Percentiles rank a stretch among this genome's conserved stretches.
Conservation (phyloP, 768 basidiomycete species). For the Amanita molliuscula region DNA sequence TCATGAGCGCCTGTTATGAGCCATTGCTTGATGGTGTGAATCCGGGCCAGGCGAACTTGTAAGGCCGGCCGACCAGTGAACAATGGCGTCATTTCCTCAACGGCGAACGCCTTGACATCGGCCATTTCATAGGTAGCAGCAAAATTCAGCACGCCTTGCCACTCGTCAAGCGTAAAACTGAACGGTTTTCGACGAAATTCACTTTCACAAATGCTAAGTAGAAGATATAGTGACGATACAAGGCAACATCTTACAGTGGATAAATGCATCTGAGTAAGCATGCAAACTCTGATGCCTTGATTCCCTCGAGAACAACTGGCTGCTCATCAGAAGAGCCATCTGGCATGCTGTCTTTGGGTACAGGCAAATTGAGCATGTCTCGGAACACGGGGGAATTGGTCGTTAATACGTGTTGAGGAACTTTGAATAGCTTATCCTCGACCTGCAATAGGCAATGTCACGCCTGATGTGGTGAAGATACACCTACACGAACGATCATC, state of each 20-base stretch:
- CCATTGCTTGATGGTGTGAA: not conserved
- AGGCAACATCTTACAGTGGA: constrained; percentile 8
- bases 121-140: not conserved
- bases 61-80: not conserved
- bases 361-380: not conserved
- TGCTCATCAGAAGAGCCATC: constrained; percentile 5
- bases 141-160: not conserved
- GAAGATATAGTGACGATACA: not conserved
- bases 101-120: not conserved
- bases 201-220: not conserved
- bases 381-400: constrained; percentile 1
- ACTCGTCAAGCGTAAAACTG: constrained; percentile 1
- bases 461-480: not conserved
- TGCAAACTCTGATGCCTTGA: constrained; percentile 3
- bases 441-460: not conserved
- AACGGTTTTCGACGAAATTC: not conserved
- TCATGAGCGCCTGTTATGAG: not conserved
- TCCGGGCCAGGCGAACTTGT: constrained; percentile 1
- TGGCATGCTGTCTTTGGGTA: not conserved
- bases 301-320: constrained; percentile 1
- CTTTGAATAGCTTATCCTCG: constrained; percentile 3
- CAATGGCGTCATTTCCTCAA: constrained; percentile 1
- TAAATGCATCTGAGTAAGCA: constrained; percentile 12
- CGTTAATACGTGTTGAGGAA: not conserved
- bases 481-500: not conserved